A percentile compares a stretch with the other conserved stretches of the same genome.
Conservation (phyloP, 73 alveolate genomes). For the Paramecium sexaurelia region DNA sequence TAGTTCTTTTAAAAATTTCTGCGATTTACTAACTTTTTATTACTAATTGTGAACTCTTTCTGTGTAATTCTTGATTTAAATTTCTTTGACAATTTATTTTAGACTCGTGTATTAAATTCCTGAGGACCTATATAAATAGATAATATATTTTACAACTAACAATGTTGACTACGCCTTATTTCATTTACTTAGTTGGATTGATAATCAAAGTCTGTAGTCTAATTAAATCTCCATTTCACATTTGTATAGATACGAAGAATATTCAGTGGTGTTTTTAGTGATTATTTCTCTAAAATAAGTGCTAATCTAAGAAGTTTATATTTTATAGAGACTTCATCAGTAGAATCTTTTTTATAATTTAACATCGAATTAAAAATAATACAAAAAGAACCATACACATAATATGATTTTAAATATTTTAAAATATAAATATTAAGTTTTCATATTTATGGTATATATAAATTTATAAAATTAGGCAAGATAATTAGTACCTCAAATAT, state of each 20-base stretch:
- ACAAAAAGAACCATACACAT: too few relatives aligned
- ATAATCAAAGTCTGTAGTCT: neutral
- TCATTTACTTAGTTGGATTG: neutral
- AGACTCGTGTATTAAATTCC: neutral
- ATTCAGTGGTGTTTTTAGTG: neutral
- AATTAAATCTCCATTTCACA: neutral
- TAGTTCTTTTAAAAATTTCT: neutral
- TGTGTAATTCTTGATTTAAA: neutral
- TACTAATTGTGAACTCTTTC: neutral
- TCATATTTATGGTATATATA: too few relatives aligned
- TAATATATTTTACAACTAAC: neutral
- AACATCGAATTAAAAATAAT: neutral
- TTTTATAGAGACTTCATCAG: neutral
- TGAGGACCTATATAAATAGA: neutral
- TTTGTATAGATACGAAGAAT: neutral
- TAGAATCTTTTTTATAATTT: neutral
- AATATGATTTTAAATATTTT: too few relatives aligned
- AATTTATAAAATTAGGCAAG: too few relatives aligned
- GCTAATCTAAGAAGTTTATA: neutral
- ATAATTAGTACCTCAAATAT: too few relatives aligned
- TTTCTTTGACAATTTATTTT: neutral
- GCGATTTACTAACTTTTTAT: neutral
- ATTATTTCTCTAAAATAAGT: neutral
- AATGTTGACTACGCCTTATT: neutral
- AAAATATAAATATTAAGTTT: too few relatives aligned